Evolutionary conservation across 495 filamentous ascomycete species (phyloP).

Genomic region (Stereocaulon alpinum): DNA sequence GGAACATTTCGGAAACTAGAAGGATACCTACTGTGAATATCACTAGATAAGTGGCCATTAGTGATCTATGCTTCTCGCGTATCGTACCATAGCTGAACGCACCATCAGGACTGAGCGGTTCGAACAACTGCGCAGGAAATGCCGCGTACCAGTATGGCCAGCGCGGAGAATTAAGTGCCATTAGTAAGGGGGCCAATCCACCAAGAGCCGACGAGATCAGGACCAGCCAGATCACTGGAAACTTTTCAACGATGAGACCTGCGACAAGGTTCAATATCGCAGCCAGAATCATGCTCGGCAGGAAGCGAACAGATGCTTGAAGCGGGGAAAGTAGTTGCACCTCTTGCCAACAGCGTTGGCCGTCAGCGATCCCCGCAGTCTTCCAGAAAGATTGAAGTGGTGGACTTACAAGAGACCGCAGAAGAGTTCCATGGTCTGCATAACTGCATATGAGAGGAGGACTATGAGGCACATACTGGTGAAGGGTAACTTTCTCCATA

Average conservation of each 20-base stretch:
- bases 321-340: slow-evolving; percentile 34
- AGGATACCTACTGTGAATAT: slow-evolving; percentile 50
- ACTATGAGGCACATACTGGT: slow-evolving; percentile 42
- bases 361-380: too few species aligned
- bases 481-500: slow-evolving; percentile 44
- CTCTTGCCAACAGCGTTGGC: slow-evolving; percentile 38
- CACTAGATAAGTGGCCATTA: too few species aligned
- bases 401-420: slow-evolving; percentile 35
- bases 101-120: slow-evolving; percentile 45
- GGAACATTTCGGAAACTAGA: slow-evolving; percentile 49
- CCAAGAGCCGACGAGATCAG: slow-evolving; percentile 35
- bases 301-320: slow-evolving; percentile 40
- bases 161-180: slow-evolving; percentile 35
- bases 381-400: too few species aligned
- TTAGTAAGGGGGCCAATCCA: slow-evolving; percentile 42
- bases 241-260: slow-evolving; percentile 44
- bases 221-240: slow-evolving; percentile 40
- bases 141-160: slow-evolving; percentile 48
- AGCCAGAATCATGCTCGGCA: slow-evolving; percentile 47
- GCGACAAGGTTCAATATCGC: slow-evolving; percentile 43
- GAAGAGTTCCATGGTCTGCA: slow-evolving; percentile 43
- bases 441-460: slow-evolving; percentile 36
- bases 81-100: too few species aligned
- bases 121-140: slow-evolving; percentile 42
- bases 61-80: too few species aligned